Evolutionary conservation across 2,329 filamentous ascomycete genomes (phyloP), one percentile per base, ranked within the genome.

Genomic region (Fusarium algeriense): DNA sequence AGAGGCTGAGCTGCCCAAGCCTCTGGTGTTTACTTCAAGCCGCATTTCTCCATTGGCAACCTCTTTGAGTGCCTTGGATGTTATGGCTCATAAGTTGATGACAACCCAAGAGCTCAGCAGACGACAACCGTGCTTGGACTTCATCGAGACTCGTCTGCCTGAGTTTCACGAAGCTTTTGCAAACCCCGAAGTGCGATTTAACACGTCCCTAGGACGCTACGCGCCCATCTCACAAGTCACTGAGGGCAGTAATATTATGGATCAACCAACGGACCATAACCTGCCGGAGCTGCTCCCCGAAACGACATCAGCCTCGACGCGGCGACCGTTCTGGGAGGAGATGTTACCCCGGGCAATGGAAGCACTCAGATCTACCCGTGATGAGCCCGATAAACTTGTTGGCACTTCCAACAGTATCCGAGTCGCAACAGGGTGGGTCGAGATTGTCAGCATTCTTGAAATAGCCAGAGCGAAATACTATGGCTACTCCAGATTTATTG

Each of bases 301-400:
- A 0, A 15, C 2, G 5, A 4, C 4, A 3, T 3, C 1, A 2
- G 17, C 3, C 7, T 15, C 38, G 1, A 8, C 7, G 3, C 20
- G 15, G 5, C 12, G n/a, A 12, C 38, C 52, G 0, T 55, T 55
- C 5, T 55, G 52, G 52, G 38, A 55, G 7, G 52, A 55, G 20
- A 44, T 44, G 52, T 28, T 55, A 0, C 28, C 38, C 15, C 26
- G 44, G 6, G 52, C 38, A 2, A 55, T 55, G 28, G 4, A 34
- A 8, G 38, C n/a, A 15, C 52, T 55, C 7, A 23, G 23, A 10
- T 34, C 12, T 1, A 44, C 8, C 10, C 38, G 38, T 2, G 52
- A 44, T 9, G n/a, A 55, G 2, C 52, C 52, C 3, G 12, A 19
- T 8, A 55, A 30, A 9, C 38, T 55, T 20, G 4, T 13, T 2